Base-by-base conservation (phyloP, 768 basidiomycete species). In the Amanita exitialis region DNA sequence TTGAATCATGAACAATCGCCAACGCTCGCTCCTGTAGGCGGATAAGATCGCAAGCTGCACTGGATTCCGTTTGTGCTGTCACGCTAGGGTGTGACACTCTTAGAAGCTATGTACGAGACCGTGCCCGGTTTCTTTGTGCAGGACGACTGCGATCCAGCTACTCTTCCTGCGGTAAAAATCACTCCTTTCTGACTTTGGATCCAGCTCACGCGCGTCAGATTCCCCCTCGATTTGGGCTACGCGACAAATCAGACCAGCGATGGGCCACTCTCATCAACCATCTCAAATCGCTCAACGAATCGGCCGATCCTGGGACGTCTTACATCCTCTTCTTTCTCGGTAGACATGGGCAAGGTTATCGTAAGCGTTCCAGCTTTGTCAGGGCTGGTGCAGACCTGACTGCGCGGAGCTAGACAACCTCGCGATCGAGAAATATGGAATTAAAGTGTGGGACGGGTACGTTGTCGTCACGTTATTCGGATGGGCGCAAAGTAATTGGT, bases 271-370 rank as follows among this genome's bases (percentile, higher is more conserved):
- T 86, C 52, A 58, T 62, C 21, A 45, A 55, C 0, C 57, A 66
- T 7, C 62, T 89, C n/a, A 51, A 61, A 4, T 52, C 62, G n/a
- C 61, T 88, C 51, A 82, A 84, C 52, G 53, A 58, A 1, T 54
- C 57, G 2, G 71, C 76, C 1, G 61, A 63, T 1, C 45, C 58
- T 0, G 66, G 64, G 1, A 69, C 68, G 20, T 64, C 64, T 9
- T 82, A 81, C 66, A 90, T 88, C 57, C 67, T 85, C 10, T 67
- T 89, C 49, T 76, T 83, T 52, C 62, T 88, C 1, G 77, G 76
- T 2, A 69, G 87, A 56, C 87, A 90, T 54, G 87, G 87, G 1
- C 69, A 89, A 63, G 87, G 85, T 49, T 77, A 73, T 57, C 86
- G 86, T 86, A 62, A 56, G 83, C 67, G 3, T 57, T 30, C 41